These are phyloP conservation scores for Litchi chinensis DNA, from an alignment of 345 rosid species.

Conservation along the genomic window DNA sequence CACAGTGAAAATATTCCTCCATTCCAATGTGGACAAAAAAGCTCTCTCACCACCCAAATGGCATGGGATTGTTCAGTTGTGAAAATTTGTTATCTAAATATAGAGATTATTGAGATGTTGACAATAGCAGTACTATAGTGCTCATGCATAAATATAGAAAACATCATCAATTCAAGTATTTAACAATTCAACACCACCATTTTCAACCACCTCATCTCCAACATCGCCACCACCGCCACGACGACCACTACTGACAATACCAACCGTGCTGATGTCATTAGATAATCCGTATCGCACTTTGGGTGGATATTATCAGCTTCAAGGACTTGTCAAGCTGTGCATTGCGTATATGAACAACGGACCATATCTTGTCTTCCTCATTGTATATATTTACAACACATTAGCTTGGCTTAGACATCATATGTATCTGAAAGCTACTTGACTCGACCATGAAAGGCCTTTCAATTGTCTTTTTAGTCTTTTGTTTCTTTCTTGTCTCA, in stretches of 20 bases:
- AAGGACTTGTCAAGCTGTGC: neutral
- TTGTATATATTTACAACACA: conserved; percentile 27
- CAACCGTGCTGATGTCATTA: conserved; percentile 7
- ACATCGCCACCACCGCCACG: conserved; percentile 25
- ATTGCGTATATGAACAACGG: neutral
- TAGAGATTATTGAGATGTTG: neutral
- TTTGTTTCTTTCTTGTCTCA: conserved; percentile 25
- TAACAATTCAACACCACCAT: conserved; percentile 18
- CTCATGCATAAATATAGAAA: neutral
- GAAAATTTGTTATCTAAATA: neutral
- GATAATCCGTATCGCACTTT: conserved; percentile 39
- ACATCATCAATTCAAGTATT: neutral
- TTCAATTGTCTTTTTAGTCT: conserved; percentile 14
- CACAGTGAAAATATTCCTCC: neutral
- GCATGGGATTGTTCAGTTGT: conserved; percentile 7
- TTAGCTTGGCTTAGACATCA: neutral
- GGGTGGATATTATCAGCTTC: conserved; percentile 28
- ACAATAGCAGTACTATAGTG: neutral
- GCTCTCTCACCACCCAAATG: neutral
- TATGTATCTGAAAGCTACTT: neutral
- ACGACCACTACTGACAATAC: conserved; percentile 17
- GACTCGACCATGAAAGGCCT: conserved; percentile 39
- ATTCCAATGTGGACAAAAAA: neutral
- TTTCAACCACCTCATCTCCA: neutral
- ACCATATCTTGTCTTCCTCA: conserved; percentile 5